These are phyloP conservation scores for Pinus albicaulis DNA, from an alignment of 75 land plant species.

Conservation along the genomic window DNA sequence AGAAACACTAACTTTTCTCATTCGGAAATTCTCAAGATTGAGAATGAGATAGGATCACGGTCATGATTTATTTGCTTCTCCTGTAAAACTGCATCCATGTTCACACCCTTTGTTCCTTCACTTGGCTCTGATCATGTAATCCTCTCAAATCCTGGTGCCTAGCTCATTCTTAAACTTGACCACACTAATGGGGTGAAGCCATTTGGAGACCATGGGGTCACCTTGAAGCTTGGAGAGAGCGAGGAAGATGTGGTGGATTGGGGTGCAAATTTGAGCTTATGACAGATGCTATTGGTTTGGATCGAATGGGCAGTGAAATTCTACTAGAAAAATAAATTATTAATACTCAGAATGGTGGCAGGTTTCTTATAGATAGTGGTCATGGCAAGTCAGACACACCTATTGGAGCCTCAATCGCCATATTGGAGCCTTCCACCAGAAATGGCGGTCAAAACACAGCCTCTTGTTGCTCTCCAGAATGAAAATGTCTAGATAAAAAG, in stretches of 20 bases:
- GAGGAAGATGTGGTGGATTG: slow-evolving; percentile 13
- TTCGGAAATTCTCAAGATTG: no score
- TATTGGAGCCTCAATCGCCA: no score
- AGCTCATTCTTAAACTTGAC: slow-evolving; percentile 85
- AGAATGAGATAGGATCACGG: slow-evolving; percentile 45
- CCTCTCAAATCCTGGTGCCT: slow-evolving; percentile 87
- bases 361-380: slow-evolving; percentile 65
- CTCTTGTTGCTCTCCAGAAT: no score
- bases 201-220: slow-evolving; percentile 42
- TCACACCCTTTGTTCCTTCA: slow-evolving; percentile 94
- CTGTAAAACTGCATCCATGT: slow-evolving; percentile 92
- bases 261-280: slow-evolving; percentile 54
- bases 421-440: no score
- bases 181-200: slow-evolving; percentile 10
- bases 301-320: slow-evolving; percentile 21
- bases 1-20: no score
- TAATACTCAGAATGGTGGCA: slow-evolving; percentile 33
- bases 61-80: slow-evolving; percentile 90
- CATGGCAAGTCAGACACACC: neutral
- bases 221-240: slow-evolving; percentile 63
- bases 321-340: slow-evolving; percentile 58
- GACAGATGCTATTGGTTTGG: slow-evolving; percentile 8
- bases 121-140: slow-evolving; percentile 83
- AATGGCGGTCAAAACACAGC: no score
- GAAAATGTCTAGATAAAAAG: no score